These are phyloP conservation scores for Fulvia fulva DNA, from an alignment of 2,329 filamentous ascomycete species.

Conservation along the genomic window DNA sequence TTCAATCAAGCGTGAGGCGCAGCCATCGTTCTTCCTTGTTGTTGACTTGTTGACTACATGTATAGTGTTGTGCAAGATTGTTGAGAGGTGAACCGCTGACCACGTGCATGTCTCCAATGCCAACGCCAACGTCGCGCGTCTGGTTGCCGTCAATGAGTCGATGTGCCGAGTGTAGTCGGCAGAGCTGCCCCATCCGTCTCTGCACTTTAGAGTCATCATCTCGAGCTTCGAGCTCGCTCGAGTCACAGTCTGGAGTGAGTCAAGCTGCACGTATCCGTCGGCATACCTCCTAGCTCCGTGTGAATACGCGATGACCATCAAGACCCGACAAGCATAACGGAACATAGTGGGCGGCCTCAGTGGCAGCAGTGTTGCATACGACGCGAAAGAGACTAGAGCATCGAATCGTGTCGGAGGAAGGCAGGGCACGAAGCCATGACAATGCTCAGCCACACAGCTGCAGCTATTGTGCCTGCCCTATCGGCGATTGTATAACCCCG, in stretches of 20 bases:
- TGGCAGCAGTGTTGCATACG: background rate
- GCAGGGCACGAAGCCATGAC: background rate
- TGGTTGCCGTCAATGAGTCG: background rate
- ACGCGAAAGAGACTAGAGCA: background rate
- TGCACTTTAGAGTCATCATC: background rate
- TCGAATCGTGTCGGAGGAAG: background rate
- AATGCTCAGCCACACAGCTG: background rate
- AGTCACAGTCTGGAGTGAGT: background rate
- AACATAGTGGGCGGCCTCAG: background rate
- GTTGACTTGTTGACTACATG: too few species aligned
- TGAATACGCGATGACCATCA: too few species aligned
- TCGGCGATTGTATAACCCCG: background rate
- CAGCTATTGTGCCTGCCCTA: background rate
- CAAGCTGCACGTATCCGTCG: background rate
- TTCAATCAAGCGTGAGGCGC: conserved; percentile 3
- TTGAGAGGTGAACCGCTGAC: too few species aligned
- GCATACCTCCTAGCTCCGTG: background rate
- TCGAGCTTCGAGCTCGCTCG: background rate
- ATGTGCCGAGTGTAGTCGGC: background rate
- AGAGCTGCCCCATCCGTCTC: background rate
- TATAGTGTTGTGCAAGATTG: too few species aligned
- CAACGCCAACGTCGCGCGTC: background rate
- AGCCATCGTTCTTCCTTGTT: background rate
- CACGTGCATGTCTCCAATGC: background rate
- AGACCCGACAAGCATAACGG: background rate